These are phyloP conservation scores for Kwoniella heveanensis DNA, from an alignment of 768 basidiomycete genomes.

Conservation along the genomic window DNA sequence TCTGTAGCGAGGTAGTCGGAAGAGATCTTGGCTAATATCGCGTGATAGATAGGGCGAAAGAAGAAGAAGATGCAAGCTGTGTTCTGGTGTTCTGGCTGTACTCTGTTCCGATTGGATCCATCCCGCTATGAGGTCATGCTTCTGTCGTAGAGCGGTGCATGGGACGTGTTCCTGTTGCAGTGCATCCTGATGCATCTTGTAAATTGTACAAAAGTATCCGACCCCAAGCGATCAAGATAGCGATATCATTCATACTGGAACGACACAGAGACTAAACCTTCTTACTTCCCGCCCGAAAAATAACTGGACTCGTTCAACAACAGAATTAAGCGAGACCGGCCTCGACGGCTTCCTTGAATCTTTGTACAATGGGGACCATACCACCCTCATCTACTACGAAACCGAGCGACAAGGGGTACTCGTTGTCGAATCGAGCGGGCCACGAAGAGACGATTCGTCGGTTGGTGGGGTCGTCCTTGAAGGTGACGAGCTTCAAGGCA, in stretches of 20 bases:
- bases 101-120: no score
- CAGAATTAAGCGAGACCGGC: constrained; percentile 48
- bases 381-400: constrained; percentile 53
- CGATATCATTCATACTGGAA: no score
- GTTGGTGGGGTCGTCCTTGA: constrained; percentile 55
- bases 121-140: no score
- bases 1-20: no score
- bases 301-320: no score
- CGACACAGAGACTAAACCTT: no score
- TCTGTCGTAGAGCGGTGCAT: not conserved
- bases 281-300: no score
- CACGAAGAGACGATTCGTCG: constrained; percentile 54
- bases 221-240: not conserved
- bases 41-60: no score
- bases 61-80: no score
- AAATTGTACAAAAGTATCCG: not conserved
- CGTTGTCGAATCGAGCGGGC: constrained; percentile 53
- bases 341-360: constrained; percentile 54
- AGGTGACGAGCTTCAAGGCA: constrained; percentile 52
- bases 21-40: no score
- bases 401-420: constrained; percentile 47
- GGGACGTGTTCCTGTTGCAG: no score
- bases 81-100: no score
- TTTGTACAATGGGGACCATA: constrained; percentile 51
- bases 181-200: not conserved